Evolutionary conservation across 352 stramenopile genomes (phyloP).

Genomic region (Pythium volutum): DNA sequence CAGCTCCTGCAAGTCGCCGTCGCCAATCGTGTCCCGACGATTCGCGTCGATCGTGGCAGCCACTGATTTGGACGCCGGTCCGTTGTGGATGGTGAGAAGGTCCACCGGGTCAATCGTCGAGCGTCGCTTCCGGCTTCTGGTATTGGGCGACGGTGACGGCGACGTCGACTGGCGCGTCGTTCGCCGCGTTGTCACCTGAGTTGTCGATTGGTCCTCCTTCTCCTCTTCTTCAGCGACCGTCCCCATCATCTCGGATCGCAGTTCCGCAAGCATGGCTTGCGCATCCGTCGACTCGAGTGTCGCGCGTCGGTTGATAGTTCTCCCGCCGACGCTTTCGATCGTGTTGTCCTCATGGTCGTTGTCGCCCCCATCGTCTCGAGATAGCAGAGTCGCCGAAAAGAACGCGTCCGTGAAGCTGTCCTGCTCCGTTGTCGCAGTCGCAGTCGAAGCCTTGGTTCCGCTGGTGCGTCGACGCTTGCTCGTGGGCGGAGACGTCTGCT

Average conservation of each 20-base stretch:
- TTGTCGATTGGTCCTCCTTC: background rate
- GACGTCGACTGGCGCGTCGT: constrained; percentile 1
- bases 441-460: background rate
- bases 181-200: constrained; percentile 3
- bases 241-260: constrained; percentile 23
- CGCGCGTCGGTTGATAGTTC: constrained; percentile 21
- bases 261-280: constrained; percentile 37
- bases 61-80: background rate
- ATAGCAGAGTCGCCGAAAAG: constrained; percentile 47
- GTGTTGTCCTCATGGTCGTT: constrained; percentile 6
- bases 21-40: constrained; percentile 61
- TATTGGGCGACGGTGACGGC: constrained; percentile 31
- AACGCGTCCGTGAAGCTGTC: constrained; percentile 57
- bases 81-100: constrained; percentile 27
- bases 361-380: constrained; percentile 27
- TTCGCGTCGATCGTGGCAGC: constrained; percentile 10
- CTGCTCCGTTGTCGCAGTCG: constrained; percentile 12
- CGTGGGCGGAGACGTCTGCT: constrained; percentile 4
- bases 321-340: background rate
- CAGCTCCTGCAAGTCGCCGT: constrained; percentile 20
- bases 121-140: constrained; percentile 28
- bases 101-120: constrained; percentile 58
- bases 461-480: constrained; percentile 9
- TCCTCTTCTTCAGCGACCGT: background rate
- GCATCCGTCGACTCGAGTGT: constrained; percentile 56